phyloP scores from a whole-genome alignment of 148 eudicot genomes.

The Heliamphora exappendiculata region DNA sequence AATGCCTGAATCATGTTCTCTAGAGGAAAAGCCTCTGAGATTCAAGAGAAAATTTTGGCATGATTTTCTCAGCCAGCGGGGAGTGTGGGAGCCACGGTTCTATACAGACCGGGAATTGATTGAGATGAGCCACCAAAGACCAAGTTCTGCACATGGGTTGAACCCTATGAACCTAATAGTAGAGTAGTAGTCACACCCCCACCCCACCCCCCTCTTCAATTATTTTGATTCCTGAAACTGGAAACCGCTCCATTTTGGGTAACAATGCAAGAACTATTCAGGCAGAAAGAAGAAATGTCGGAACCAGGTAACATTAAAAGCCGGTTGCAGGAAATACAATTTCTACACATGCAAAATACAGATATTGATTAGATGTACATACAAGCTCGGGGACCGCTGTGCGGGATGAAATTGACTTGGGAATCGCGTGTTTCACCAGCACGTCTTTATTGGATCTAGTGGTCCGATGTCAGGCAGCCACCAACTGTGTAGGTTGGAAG shows the following conservation, averaged over 20 bases:
- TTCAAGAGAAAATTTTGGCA: not conserved
- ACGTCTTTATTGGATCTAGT: too few species aligned
- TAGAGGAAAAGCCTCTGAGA: not conserved
- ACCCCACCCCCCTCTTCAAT: too few species aligned
- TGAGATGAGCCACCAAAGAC: too few species aligned
- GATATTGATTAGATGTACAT: not conserved
- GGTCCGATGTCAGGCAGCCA: not conserved
- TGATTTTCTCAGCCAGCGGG: not conserved
- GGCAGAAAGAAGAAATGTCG: not conserved
- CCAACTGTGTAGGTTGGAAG: not conserved
- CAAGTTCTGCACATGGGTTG: too few species aligned
- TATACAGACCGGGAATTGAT: too few species aligned
- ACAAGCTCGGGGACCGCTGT: not conserved
- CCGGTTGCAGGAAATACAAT: not conserved
- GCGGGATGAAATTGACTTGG: not conserved
- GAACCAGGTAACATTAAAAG: not conserved
- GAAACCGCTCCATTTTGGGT: not conserved
- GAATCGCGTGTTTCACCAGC: not conserved
- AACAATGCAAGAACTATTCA: not conserved
- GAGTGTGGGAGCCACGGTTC: too few species aligned
- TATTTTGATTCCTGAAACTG: not conserved
- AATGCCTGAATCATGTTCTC: not conserved
- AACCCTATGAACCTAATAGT: not conserved
- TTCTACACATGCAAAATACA: not conserved
- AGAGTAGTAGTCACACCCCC: too few species aligned